Evolutionary conservation across 768 basidiomycete species (phyloP), one percentile per base, ranked within the genome.

Genomic region (Boletus reticuloceps): DNA sequence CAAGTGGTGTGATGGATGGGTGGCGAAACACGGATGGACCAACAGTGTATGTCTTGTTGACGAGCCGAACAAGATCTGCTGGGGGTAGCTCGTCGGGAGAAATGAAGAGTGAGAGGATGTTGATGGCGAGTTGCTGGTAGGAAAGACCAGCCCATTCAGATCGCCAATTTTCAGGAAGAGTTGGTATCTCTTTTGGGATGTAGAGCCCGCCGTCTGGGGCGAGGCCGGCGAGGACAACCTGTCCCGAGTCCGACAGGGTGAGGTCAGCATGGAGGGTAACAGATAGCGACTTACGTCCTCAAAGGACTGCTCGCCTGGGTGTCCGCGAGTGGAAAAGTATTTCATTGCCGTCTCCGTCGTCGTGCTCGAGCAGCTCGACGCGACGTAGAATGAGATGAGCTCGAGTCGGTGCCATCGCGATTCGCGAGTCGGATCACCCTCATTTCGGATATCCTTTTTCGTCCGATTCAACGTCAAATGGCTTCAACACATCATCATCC

Each of bases 181-280:
- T 64, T 11, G 97, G 97, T 52, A 98, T 91, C 60, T 75, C 69
- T 61, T 84, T 83, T 8, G 97, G 97, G 65, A 99, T 97, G 76
- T 96, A 98, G 38, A 99, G 82, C 34, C 97, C 96, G 58, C 95
- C 93, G 62, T 98, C 86, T 19, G 95, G 94, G 19, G 95, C 95
- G 42, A 99, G 87, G 57, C 97, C 97, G 16, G 91, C 86, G 29
- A 99, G 83, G 55, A 99, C 96, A 13, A 94, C 89, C 96, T 99
- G n/a, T 25, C 34, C 34, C 39, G 16, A 6, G 8, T 2, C 3
- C 13, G 14, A 16, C 19, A 10, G 51, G 45, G 6, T 50, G 41
- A 45, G 37, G 13, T 29, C 1, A 29, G 55, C 37, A 44, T 50
- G 59, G 48, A 32, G 39, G 51, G 43, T 55, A 51, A 64, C 40